Evolutionary conservation across 139 green algal genomes (phyloP), one percentile per base, ranked within the genome.

Genomic region (Astrephomene gubernaculifera): DNA sequence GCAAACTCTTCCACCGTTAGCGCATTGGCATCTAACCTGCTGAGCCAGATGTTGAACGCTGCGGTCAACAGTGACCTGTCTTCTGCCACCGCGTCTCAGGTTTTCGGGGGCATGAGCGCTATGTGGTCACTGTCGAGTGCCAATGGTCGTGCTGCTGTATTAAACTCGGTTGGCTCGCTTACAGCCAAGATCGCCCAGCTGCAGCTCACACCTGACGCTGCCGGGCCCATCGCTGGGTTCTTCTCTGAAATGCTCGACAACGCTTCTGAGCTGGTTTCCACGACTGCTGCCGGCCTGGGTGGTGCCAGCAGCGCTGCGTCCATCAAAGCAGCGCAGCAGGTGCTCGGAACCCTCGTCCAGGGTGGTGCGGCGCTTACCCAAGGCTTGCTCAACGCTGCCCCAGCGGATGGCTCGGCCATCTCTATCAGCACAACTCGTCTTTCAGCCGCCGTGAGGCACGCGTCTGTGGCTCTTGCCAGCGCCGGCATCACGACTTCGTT

Each of bases 361-460:
- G 38, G 38, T 49, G 39, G 38, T 33, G 75, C 38, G 22, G 21
- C 75, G 27, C 75, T 82, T 5, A 71, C 39, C 1, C 54, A 22
- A 9, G 57, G 75, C 54, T 19, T 82, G 57, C 41, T 71, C 29
- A 82, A 82, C 36, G 60, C 21, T 27, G 75, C 60, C 5, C 8
- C 75, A 1, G 12, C 21, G 38, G 45, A 82, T 27, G 75, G 75
- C 27, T 61, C 27, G 27, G n/a, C n/a, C 27, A 57, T 71, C 0
- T 17, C 3, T 10, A 21, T 82, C 75, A 25, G 8, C 27, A 82
- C 75, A 14, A 27, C 75, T 29, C 39, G 24, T 4, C 22, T 82
- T 7, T 17, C 57, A 10, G 57, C 75, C 29, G 36, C 57, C 0
- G 75, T 71, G 9, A 7, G 60, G 63, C 41, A 57, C n/a, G 41